These are phyloP conservation scores for Saccharum hybrid DNA, from an alignment of 202 grass and related monocot species.

Conservation along the genomic window DNA sequence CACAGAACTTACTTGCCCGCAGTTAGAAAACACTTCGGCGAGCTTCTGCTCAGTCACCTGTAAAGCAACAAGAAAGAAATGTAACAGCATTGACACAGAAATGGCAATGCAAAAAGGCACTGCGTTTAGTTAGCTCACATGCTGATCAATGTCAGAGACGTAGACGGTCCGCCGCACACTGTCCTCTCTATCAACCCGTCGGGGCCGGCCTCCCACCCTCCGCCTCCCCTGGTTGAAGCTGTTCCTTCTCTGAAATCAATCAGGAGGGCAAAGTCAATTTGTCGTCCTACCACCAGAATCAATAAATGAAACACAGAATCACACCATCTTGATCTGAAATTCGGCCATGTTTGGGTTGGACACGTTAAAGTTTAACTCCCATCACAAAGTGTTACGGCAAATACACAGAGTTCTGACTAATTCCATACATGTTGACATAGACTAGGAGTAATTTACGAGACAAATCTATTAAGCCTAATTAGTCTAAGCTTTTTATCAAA, in stretches of 20 bases:
- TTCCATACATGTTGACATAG: too few species aligned
- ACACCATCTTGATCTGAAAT: background rate
- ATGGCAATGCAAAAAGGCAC: background rate
- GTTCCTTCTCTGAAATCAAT: conserved; percentile 59
- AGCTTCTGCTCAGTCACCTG: conserved; percentile 98
- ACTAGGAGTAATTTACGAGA: too few species aligned
- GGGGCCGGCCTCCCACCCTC: conserved; percentile 54
- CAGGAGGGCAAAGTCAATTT: conserved; percentile 35
- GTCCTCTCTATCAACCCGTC: conserved; percentile 75
- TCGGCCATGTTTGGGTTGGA: too few species aligned
- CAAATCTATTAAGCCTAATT: too few species aligned
- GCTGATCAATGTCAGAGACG: conserved; percentile 95
- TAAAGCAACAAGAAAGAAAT: conserved; percentile 42
- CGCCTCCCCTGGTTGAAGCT: conserved; percentile 63
- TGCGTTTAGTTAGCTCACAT: conserved; percentile 55
- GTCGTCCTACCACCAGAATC: conserved; percentile 1
- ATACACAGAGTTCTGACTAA: too few species aligned
- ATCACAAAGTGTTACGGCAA: too few species aligned
- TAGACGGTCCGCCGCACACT: conserved; percentile 90
- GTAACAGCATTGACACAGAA: conserved; percentile 29
- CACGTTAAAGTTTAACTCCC: too few species aligned
- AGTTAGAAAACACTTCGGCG: conserved; percentile 84
- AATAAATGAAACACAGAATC: conserved; percentile 4
- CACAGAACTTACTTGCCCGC: conserved; percentile 72
- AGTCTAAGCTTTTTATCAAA: too few species aligned